Evolutionary conservation across 2,329 filamentous ascomycete genomes (phyloP).

Genomic region (Cercospora zeae-maydis): DNA sequence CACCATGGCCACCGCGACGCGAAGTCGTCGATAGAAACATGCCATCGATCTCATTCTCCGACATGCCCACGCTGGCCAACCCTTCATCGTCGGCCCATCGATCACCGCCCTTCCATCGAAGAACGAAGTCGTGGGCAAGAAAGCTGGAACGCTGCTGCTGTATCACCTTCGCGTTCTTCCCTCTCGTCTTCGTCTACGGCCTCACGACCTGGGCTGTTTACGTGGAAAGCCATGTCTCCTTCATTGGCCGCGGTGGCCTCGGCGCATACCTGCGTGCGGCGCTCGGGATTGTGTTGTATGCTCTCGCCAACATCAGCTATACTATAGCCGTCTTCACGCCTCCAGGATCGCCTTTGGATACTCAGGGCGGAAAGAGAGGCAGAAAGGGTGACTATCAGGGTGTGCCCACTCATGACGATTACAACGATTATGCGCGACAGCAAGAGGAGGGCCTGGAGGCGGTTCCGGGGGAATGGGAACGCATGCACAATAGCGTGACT

Average conservation of each 20-base stretch:
- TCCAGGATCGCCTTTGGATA: conserved; percentile 64
- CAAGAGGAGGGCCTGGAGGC: conserved; percentile 32
- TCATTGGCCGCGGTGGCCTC: conserved; percentile 21
- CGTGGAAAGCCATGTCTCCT: conserved; percentile 65
- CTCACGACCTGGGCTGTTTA: conserved; percentile 93
- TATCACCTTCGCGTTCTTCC: conserved; percentile 41
- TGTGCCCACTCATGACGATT: conserved; percentile 67
- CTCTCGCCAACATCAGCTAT: conserved; percentile 82
- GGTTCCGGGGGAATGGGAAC: conserved; percentile 23
- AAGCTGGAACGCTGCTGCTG: conserved; percentile 83
- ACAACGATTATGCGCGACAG: conserved; percentile 37
- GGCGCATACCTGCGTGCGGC: conserved; percentile 41
- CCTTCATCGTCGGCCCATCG: conserved; percentile 16
- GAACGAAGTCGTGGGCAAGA: conserved; percentile 55
- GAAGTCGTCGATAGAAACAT: not conserved
- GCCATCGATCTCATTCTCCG: conserved; percentile 25
- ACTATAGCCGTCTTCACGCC: conserved; percentile 89
- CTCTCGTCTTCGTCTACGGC: conserved; percentile 28
- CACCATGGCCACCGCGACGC: conserved; percentile 1
- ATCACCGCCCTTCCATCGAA: conserved; percentile 34
- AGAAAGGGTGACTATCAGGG: conserved; percentile 62
- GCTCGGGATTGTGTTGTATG: conserved; percentile 67
- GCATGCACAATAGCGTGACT: conserved; percentile 65
- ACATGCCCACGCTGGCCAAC: conserved; percentile 30
- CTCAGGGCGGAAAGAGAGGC: conserved; percentile 7